Evolutionary conservation across 495 filamentous ascomycete species (phyloP), one percentile per base, ranked within the genome.

Genomic region (Staphylotrichum longicolle): DNA sequence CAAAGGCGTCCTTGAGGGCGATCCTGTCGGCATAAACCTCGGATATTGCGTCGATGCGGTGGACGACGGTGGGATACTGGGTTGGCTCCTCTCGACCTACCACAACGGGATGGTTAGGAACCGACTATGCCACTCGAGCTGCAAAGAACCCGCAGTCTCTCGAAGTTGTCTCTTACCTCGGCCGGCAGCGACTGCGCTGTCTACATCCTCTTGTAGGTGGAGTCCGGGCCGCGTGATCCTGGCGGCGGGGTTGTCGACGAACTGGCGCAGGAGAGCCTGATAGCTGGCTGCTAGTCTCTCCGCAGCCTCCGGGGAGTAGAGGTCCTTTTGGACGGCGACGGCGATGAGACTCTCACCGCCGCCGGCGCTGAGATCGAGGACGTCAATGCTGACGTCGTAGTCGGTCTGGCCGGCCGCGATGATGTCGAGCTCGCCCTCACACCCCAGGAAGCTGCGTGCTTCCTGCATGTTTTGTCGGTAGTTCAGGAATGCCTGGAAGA

Each of bases 401-500:
- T 57, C 50, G 6, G 37, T 39, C 60, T 45, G 10, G 33, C 58
- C 8, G 34, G 15, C 53, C 32, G 20, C 20, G 20, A 27, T 27
- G 20, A 39, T 6, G 37, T 39, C 5, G 6, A 6, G 37, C 37
- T 39, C 10, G 37, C 37, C 37, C 37, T 39, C 20, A 27, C 20
- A 27, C 20, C 20, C 20, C 20, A 27, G 20, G 20, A 27, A 27
- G 20, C 20, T 27, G 20, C 20, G 35, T 14, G 27, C n/a, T 52
- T 52, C 62, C 52, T 71, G 64, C 4, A 52, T 15, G 14, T 58
- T 66, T 14, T 63, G 62, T 3, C 71, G 61, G 60, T 78, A 80
- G 58, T 80, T 63, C 10, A 77, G 10, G 40, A 76, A 70, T 5
- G 51, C 58, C 62, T 80, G 77, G 65, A 76, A 78, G 0, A 80